These are phyloP conservation scores for Ustilago trichophora DNA, from an alignment of 1,284 basidiomycete genomes.

Conservation along the genomic window DNA sequence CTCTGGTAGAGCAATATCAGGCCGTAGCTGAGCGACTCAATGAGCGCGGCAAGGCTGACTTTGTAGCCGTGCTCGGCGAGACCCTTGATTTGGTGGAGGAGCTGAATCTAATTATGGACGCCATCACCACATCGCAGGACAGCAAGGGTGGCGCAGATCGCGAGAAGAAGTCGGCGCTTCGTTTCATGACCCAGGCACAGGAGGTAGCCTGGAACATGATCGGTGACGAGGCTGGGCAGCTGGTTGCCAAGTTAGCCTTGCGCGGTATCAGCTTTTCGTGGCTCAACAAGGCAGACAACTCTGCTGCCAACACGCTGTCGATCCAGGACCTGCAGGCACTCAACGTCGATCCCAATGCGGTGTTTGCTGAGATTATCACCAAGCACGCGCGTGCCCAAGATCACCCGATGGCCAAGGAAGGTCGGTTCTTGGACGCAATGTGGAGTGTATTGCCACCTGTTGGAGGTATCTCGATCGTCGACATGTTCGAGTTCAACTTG, in stretches of 20 bases:
- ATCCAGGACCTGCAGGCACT: constrained; percentile 83
- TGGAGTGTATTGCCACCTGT: constrained; percentile 72
- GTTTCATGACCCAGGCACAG: constrained; percentile 81
- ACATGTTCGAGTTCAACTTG: constrained; percentile 81
- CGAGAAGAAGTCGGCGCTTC: constrained; percentile 79
- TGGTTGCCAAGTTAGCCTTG: constrained; percentile 86
- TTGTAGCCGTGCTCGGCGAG: constrained; percentile 78
- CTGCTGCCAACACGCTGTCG: constrained; percentile 80
- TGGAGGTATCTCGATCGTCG: constrained; percentile 90
- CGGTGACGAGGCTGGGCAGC: constrained; percentile 74
- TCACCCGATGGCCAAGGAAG: constrained; percentile 57
- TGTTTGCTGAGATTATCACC: constrained; percentile 87
- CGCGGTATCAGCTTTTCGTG: constrained; percentile 82
- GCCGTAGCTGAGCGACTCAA: constrained; percentile 67
- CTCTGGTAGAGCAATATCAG: constrained; percentile 60
- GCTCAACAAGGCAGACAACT: constrained; percentile 88
- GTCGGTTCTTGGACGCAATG: constrained; percentile 56
- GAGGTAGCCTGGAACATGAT: constrained; percentile 96
- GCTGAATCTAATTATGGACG: constrained; percentile 86
- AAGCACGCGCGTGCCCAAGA: constrained; percentile 68
- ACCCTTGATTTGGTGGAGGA: constrained; percentile 80
- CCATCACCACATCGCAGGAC: constrained; percentile 80
- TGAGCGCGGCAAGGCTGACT: constrained; percentile 70
- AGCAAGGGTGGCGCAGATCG: constrained; percentile 69
- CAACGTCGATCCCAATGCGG: constrained; percentile 83